Evolutionary conservation across 768 basidiomycete genomes (phyloP), one percentile per base, ranked within the genome.

Genomic region (Krasilnikovozyma curviuscula): DNA sequence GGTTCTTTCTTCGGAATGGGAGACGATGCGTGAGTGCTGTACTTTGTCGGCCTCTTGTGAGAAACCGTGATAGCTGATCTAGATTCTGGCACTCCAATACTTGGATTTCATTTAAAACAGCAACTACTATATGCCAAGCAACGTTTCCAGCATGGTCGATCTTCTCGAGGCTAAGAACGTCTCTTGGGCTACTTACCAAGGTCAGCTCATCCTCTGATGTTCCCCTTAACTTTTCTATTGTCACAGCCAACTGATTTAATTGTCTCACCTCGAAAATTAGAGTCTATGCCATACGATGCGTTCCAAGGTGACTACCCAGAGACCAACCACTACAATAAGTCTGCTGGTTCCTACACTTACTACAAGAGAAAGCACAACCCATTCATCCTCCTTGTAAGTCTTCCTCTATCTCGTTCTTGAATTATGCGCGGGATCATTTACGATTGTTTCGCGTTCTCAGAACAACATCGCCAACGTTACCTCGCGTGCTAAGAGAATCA

Each of bases 171-270:
- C 66, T 16, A 71, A 73, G 54, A 66, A 62, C 37, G 67, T 79
- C 34, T 71, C 71, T 6, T 79, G 78, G 77, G 70, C 69, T 0
- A 65, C 71, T 16, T 79, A 78, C 55, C 71, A 76, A 57, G 76
- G 78, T 56, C 71, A 69, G 50, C 66, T n/a, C n/a, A n/a, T n/a
- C n/a, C n/a, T n/a, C n/a, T n/a, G n/a, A n/a, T n/a, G n/a, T n/a
- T n/a, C n/a, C n/a, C n/a, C n/a, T n/a, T n/a, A n/a, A 7, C 21
- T 18, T 3, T 16, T 39, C n/a, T 39, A 21, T n/a, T 21, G n/a
- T 5, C 37, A 34, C 25, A 8, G 21, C 37, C n/a, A 16, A 6
- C 37, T 39, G 37, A 39, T 8, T 8, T 5, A 10, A 19, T 2
- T 5, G 4, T 5, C 10, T 24, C 3, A 8, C 9, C 37, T 39